Percentiles rank a stretch among this genome's conserved stretches.
These are phyloP conservation scores for Pinus tabuliformis DNA, from an alignment of 75 land plant species.

Conservation along the genomic window DNA sequence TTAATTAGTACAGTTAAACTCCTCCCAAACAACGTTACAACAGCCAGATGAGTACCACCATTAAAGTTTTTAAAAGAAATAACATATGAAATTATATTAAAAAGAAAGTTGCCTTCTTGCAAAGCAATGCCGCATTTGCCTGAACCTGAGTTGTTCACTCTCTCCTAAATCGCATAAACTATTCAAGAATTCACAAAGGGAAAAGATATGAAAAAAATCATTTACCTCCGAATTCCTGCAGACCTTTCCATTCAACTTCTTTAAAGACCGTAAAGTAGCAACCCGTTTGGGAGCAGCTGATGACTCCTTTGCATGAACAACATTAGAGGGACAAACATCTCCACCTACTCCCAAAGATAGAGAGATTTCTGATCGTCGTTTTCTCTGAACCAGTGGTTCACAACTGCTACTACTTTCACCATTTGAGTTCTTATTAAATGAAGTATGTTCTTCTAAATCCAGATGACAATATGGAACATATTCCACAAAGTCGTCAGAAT, in stretches of 20 bases:
- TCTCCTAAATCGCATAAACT: background rate
- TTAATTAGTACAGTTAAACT: background rate
- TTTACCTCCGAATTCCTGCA: slow-evolving; percentile 2
- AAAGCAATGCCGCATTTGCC: too few relatives aligned
- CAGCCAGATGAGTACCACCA: background rate
- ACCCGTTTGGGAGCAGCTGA: background rate
- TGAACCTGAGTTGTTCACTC: background rate
- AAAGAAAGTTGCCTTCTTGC: background rate
- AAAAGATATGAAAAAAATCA: background rate
- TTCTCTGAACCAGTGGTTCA: background rate
- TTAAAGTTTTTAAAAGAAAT: background rate
- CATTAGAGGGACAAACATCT: background rate
- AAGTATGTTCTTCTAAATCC: slow-evolving; percentile 2
- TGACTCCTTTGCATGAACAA: background rate
- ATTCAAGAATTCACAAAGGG: background rate
- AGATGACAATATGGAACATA: slow-evolving; percentile 58
- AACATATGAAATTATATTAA: background rate
- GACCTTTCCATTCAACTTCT: slow-evolving; percentile 6
- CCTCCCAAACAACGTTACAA: background rate
- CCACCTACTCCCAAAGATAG: background rate
- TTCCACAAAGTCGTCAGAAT: slow-evolving; percentile 19
- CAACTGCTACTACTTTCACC: slow-evolving; percentile 15
- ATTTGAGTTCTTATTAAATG: background rate
- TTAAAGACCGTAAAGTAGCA: background rate
- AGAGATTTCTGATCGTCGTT: background rate